These are phyloP conservation scores for Trametes cingulata DNA, from an alignment of 768 basidiomycete species.

Conservation along the genomic window DNA sequence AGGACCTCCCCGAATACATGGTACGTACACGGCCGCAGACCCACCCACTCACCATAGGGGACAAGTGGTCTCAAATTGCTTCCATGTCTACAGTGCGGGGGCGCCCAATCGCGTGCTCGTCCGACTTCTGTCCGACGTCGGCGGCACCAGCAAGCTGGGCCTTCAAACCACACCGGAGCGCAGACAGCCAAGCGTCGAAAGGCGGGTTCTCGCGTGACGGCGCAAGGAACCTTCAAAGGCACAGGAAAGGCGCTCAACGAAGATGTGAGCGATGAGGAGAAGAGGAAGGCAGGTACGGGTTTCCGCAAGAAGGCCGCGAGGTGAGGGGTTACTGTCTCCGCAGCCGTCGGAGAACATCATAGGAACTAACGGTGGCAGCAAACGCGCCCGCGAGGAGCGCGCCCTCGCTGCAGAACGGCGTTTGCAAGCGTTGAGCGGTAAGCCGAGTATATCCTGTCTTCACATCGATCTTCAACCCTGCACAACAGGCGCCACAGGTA, in stretches of 20 bases:
- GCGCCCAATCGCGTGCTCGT: slow-evolving; percentile 65
- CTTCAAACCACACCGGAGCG: slow-evolving; percentile 58
- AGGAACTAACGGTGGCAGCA: slow-evolving; percentile 44
- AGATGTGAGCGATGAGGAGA: slow-evolving; percentile 36
- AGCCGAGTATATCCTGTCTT: neutral
- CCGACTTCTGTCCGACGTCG: slow-evolving; percentile 48
- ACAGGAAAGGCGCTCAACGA: slow-evolving; percentile 55
- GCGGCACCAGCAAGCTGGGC: slow-evolving; percentile 42
- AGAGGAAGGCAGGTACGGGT: slow-evolving; percentile 51
- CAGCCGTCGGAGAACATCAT: neutral
- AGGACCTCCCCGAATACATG: slow-evolving; percentile 77
- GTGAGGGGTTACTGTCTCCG: slow-evolving; percentile 34
- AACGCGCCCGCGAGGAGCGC: slow-evolving; percentile 77
- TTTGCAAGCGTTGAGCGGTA: slow-evolving; percentile 43
- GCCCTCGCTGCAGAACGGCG: slow-evolving; percentile 74
- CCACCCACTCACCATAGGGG: neutral
- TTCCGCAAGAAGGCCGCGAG: slow-evolving; percentile 74
- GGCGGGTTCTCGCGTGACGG: slow-evolving; percentile 66
- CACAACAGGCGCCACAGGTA: neutral
- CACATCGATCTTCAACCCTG: neutral
- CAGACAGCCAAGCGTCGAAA: slow-evolving; percentile 72
- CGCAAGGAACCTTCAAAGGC: slow-evolving; percentile 60
- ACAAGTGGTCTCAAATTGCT: neutral
- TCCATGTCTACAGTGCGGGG: slow-evolving; percentile 60
- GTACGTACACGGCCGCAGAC: slow-evolving; percentile 38